Percentiles rank a stretch among this genome's conserved stretches.
phyloP scores from a whole-genome alignment of 306 rosid genomes.

The Pyrus bretschneideri region DNA sequence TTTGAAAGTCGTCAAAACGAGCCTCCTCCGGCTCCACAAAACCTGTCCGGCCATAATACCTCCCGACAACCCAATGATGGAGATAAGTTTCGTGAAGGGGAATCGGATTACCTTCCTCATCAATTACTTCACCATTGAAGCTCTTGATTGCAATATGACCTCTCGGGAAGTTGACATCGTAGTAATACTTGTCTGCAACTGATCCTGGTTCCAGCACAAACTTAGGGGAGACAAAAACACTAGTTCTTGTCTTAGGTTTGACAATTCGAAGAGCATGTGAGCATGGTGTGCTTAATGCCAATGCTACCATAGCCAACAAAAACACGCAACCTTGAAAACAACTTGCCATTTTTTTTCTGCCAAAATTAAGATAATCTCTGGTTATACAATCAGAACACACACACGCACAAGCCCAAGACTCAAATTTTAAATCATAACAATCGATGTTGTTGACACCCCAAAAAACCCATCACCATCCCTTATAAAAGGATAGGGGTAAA shows the following conservation, averaged over 20 bases:
- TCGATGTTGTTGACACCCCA: neutral
- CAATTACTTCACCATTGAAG: slow-evolving; percentile 62
- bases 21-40: slow-evolving; percentile 8
- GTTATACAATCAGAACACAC: neutral
- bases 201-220: slow-evolving; percentile 59
- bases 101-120: slow-evolving; percentile 45
- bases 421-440: no score
- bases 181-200: slow-evolving; percentile 33
- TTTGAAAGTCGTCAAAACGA: neutral
- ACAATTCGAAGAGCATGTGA: slow-evolving; percentile 22
- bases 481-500: no score
- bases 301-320: slow-evolving; percentile 14
- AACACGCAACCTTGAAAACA: slow-evolving; percentile 10
- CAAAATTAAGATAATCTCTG: neutral
- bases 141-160: slow-evolving; percentile 65
- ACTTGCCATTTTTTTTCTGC: slow-evolving; percentile 35
- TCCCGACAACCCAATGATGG: slow-evolving; percentile 51
- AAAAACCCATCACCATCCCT: no score
- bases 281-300: slow-evolving; percentile 22
- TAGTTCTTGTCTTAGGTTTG: slow-evolving; percentile 30
- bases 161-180: slow-evolving; percentile 46
- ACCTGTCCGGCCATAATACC: slow-evolving; percentile 21
- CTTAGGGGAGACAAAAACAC: slow-evolving; percentile 47
- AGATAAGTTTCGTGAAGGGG: slow-evolving; percentile 73
- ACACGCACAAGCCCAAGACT: neutral